These are phyloP conservation scores for Candida anglica DNA, from an alignment of 805 yeast species.

Conservation along the genomic window DNA sequence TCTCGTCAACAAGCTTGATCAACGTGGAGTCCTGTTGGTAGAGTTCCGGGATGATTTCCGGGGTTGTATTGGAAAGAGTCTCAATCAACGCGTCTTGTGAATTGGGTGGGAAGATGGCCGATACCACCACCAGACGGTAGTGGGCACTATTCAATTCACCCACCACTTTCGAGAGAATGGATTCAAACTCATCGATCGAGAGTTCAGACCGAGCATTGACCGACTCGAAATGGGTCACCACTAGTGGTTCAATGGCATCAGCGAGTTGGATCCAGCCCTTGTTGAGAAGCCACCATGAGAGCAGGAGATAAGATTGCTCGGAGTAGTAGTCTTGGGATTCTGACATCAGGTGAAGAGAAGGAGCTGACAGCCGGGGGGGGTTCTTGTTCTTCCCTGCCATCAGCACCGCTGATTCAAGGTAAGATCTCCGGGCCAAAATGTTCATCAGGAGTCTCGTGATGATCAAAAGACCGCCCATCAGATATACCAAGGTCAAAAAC, in stretches of 20 bases:
- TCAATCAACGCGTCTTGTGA: conserved; percentile 36
- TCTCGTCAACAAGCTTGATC: conserved; percentile 41
- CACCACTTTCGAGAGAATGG: conserved; percentile 16
- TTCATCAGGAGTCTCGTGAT: conserved; percentile 84
- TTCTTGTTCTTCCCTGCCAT: conserved; percentile 54
- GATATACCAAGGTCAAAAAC: conserved; percentile 64
- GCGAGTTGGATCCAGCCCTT: conserved; percentile 71
- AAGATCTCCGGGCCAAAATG: conserved; percentile 81
- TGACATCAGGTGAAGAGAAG: conserved; percentile 12
- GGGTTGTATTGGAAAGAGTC: conserved; percentile 47
- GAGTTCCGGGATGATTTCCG: conserved; percentile 34
- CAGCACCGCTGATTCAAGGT: conserved; percentile 71
- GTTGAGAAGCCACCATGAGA: conserved; percentile 92
- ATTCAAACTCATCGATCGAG: conserved; percentile 55
- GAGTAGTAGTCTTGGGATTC: conserved; percentile 45
- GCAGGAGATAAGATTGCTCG: conserved; percentile 79
- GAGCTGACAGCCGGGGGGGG: conserved; percentile 7
- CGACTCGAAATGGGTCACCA: conserved; percentile 55
- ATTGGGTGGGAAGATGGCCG: conserved; percentile 30
- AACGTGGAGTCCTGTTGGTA: conserved; percentile 34
- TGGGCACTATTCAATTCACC: conserved; percentile 14
- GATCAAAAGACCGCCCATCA: conserved; percentile 65
- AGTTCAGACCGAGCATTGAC: conserved; percentile 74
- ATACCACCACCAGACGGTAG: conserved; percentile 11
- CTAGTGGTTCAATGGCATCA: conserved; percentile 49